A percentile compares a stretch with the other conserved stretches of the same genome.
These are phyloP conservation scores for Penicillium aurantiogriseum DNA, from an alignment of 2,329 filamentous ascomycete genomes.

Conservation along the genomic window DNA sequence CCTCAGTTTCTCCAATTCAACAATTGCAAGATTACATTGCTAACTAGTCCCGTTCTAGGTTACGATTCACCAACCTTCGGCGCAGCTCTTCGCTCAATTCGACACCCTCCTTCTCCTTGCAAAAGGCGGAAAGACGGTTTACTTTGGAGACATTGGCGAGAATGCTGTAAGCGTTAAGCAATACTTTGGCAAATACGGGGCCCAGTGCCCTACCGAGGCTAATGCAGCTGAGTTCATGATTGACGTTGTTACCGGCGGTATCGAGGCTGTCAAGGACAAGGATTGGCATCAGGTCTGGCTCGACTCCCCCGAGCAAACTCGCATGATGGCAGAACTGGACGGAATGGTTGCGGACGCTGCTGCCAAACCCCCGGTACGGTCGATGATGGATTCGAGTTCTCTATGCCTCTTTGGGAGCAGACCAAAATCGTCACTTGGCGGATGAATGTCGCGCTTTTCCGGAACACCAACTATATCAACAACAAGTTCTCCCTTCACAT, in stretches of 20 bases:
- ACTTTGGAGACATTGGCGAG: conserved; percentile 65
- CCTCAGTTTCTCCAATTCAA: neutral
- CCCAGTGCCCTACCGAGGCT: conserved; percentile 29
- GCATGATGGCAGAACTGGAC: conserved; percentile 6
- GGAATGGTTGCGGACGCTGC: conserved; percentile 4
- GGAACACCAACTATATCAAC: conserved; percentile 11
- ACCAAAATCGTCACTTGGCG: conserved; percentile 8
- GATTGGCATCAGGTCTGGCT: conserved; percentile 13
- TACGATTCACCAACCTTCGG: conserved; percentile 67
- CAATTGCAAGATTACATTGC: neutral
- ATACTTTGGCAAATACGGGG: conserved; percentile 65
- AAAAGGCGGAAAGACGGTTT: conserved; percentile 64
- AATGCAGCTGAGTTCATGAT: conserved; percentile 27
- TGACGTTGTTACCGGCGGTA: conserved; percentile 57
- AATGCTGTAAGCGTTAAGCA: conserved; percentile 60
- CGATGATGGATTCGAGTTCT: conserved; percentile 11
- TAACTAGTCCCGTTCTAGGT: conserved; percentile 36
- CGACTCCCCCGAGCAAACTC: conserved; percentile 5
- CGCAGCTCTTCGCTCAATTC: conserved; percentile 64
- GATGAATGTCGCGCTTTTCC: conserved; percentile 10
- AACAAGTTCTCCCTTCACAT: conserved; percentile 11
- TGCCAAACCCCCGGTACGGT: conserved; percentile 7
- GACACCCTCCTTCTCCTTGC: conserved; percentile 66
- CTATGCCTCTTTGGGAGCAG: conserved; percentile 10
- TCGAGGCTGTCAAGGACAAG: conserved; percentile 13